phyloP scores from a whole-genome alignment of 1,284 basidiomycete genomes.

The Ceratobasidium sp. region DNA sequence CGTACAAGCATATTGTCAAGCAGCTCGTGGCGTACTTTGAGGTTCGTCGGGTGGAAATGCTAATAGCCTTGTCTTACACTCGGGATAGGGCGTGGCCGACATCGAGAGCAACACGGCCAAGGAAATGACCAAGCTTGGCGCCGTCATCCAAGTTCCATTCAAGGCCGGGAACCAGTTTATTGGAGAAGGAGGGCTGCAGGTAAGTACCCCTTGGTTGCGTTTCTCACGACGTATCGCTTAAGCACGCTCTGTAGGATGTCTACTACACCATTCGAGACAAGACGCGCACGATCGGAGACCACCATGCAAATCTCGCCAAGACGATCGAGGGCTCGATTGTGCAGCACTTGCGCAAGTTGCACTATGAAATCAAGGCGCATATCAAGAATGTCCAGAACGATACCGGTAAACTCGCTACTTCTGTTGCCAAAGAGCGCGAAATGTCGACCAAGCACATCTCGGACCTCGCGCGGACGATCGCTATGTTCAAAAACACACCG shows the following conservation, averaged over 20 bases:
- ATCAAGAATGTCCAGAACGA: slow-evolving; percentile 99
- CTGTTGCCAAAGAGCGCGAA: slow-evolving; percentile 94
- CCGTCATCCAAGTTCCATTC: slow-evolving; percentile 98
- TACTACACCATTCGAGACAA: slow-evolving; percentile 95
- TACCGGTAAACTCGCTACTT: slow-evolving; percentile 92
- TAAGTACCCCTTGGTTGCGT: slow-evolving; percentile 43
- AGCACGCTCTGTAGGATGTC: slow-evolving; percentile 68
- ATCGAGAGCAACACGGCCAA: slow-evolving; percentile 95
- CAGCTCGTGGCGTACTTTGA: slow-evolving; percentile 88
- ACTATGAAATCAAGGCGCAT: slow-evolving; percentile 96
- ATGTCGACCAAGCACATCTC: slow-evolving; percentile 86
- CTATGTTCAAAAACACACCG: slow-evolving; percentile 94
- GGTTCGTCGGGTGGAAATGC: slow-evolving; percentile 48
- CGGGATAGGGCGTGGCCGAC: slow-evolving; percentile 83
- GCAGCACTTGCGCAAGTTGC: slow-evolving; percentile 94
- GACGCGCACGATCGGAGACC: slow-evolving; percentile 92
- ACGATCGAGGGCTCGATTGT: slow-evolving; percentile 98
- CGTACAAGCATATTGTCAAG: slow-evolving; percentile 96
- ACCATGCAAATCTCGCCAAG: slow-evolving; percentile 94
- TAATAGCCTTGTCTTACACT: slow-evolving; percentile 49
- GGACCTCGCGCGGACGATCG: slow-evolving; percentile 87
- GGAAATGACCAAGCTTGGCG: slow-evolving; percentile 95
- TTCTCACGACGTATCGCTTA: slow-evolving; percentile 39
- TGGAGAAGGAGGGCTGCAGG: slow-evolving; percentile 88
- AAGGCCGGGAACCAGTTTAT: slow-evolving; percentile 94